Conservation (phyloP, 2,329 filamentous ascomycete genomes). For the Fusarium sp. region DNA sequence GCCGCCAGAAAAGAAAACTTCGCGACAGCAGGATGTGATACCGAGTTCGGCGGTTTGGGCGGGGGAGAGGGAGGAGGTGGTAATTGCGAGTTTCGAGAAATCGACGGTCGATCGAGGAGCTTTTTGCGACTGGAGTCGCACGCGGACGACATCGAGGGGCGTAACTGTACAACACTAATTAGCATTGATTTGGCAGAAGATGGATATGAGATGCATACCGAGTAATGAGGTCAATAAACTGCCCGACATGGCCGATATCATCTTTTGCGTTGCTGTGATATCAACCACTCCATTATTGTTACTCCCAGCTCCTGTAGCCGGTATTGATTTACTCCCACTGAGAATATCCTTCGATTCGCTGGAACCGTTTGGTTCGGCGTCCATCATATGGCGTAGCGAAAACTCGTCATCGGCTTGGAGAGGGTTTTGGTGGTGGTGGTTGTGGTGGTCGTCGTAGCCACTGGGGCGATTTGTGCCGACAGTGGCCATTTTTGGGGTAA, state of each 20-base stretch:
- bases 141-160: slow-evolving; percentile 94
- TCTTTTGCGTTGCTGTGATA: slow-evolving; percentile 88
- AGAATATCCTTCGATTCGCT: slow-evolving; percentile 22
- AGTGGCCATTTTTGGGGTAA: slow-evolving; percentile 40
- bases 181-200: not conserved
- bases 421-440: slow-evolving; percentile 29
- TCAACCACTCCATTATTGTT: slow-evolving; percentile 62
- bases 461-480: slow-evolving; percentile 40
- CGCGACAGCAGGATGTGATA: slow-evolving; percentile 93
- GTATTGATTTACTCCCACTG: slow-evolving; percentile 18
- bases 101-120: slow-evolving; percentile 62
- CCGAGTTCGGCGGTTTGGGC: slow-evolving; percentile 85
- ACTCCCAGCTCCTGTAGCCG: slow-evolving; percentile 16
- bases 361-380: slow-evolving; percentile 29
- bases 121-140: slow-evolving; percentile 89
- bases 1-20: slow-evolving; percentile 96
- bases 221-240: slow-evolving; percentile 91
- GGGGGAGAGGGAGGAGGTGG: slow-evolving; percentile 71
- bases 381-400: slow-evolving; percentile 48
- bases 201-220: slow-evolving; percentile 66
- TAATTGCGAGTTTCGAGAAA: slow-evolving; percentile 67
- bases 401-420: slow-evolving; percentile 48
- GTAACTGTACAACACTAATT: slow-evolving; percentile 71
- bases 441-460: slow-evolving; percentile 37
- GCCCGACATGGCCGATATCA: slow-evolving; percentile 92